Base-by-base conservation (phyloP, 495 filamentous ascomycete species). In the Penicillium dipodomyicola region DNA sequence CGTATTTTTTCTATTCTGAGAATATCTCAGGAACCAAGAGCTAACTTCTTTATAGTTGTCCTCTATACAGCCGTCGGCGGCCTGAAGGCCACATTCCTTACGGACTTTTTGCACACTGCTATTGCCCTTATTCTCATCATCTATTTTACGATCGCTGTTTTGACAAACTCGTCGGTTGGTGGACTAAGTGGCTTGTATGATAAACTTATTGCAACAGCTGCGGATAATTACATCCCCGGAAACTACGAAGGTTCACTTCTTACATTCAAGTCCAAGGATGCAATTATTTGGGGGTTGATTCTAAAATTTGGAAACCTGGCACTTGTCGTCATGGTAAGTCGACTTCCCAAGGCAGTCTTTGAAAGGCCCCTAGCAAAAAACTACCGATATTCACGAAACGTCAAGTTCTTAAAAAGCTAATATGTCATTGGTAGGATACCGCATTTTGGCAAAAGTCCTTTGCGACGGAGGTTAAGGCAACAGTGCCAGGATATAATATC, bases 361-460 rank as follows among this genome's bases (percentile, higher is more conserved):
- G 15, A 19, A 9, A 17, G 8, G 4, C 9, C 15, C 4, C 5
- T 14, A 17, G 22, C 22, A 23, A 23, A 23, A 23, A 4, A 4
- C 22, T 23, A 23, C 22, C 22, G 22, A 23, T 0, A 23, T 23
- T 23, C 22, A 23, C 22, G 0, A 4, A 23, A 23, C 22, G 22
- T 23, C 22, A 23, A 23, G 22, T 4, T 10, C 20, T 11, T 12
- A 1, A 17, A 9, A 29, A 37, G 22, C 44, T 54, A 30, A 49
- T 27, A 14, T 37, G n/a, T 44, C 3, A 32, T 32, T 9, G 29
- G 11, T 35, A 76, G 75, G 77, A 81, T 33, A 81, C 77, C 15
- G 75, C 77, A 5, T 81, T 81, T 60, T 81, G 78, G 77, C 78
- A 80, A 58, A 79, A 79, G 64, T 76, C 71, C 0, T 80, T 79